Percentiles rank a stretch among this genome's conserved stretches.
phyloP scores from a whole-genome alignment of 2,329 filamentous ascomycete genomes.

The Pseudopyricularia cyperi region DNA sequence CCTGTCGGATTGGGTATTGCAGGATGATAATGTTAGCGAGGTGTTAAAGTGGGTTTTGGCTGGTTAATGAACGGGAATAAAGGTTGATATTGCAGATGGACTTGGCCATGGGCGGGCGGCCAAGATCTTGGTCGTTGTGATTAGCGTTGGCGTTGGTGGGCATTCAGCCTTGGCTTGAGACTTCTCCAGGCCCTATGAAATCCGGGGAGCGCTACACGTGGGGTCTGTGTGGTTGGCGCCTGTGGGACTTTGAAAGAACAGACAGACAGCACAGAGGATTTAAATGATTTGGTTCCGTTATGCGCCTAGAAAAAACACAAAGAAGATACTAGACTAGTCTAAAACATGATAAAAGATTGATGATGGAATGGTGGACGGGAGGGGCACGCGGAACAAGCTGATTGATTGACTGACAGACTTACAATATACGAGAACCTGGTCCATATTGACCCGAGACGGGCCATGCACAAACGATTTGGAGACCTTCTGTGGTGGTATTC shows the following conservation, averaged over 20 bases:
- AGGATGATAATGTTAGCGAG: neutral
- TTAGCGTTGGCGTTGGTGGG: neutral
- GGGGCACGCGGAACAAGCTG: too few species aligned
- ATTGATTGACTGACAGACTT: too few species aligned
- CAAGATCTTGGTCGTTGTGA: neutral
- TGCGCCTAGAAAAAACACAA: neutral
- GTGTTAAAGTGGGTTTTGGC: too few species aligned
- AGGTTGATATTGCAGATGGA: too few species aligned
- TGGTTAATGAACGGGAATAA: too few species aligned
- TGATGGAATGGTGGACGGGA: neutral
- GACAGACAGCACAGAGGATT: neutral
- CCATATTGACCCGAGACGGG: slow-evolving; percentile 5
- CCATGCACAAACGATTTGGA: slow-evolving; percentile 4
- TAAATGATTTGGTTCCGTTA: neutral
- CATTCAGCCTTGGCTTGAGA: neutral
- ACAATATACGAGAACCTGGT: slow-evolving; percentile 1
- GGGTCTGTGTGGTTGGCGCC: too few species aligned
- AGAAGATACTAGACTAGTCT: neutral
- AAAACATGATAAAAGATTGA: neutral
- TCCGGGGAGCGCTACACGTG: neutral
- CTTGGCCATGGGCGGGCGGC: too few species aligned
- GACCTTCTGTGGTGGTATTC: neutral
- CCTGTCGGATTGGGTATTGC: slow-evolving; percentile 17
- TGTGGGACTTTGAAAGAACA: neutral
- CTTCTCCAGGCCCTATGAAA: neutral